phyloP scores from a whole-genome alignment of 208 protist species.

The Leishmania tarentolae region DNA sequence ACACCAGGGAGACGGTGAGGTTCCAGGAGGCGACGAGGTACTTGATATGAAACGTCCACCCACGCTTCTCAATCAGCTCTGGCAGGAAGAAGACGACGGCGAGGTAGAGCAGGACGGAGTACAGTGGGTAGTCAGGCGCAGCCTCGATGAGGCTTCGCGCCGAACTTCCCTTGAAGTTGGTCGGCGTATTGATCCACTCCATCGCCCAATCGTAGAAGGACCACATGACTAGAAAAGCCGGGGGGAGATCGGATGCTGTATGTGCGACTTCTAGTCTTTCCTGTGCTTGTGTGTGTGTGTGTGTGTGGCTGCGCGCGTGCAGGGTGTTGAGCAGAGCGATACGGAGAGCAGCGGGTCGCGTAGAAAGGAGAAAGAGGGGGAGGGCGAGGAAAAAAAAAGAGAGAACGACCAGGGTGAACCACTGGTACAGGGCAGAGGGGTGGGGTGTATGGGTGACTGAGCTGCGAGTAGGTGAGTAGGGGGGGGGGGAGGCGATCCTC shows the following conservation, averaged over 20 bases:
- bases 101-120: slow-evolving; percentile 47
- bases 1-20: slow-evolving; percentile 71
- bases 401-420: background rate
- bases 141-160: slow-evolving; percentile 40
- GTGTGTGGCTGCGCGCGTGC: background rate
- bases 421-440: background rate
- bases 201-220: slow-evolving; percentile 7
- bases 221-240: background rate
- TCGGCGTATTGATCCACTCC: slow-evolving; percentile 27
- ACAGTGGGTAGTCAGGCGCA: slow-evolving; percentile 43
- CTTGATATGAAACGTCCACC: slow-evolving; percentile 32
- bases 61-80: slow-evolving; percentile 57
- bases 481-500: background rate
- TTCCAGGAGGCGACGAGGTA: slow-evolving; percentile 68
- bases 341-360: background rate
- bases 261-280: background rate
- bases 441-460: background rate
- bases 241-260: background rate
- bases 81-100: slow-evolving; percentile 56
- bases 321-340: background rate
- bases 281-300: background rate
- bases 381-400: background rate
- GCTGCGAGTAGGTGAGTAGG: background rate
- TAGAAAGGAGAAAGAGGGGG: background rate
- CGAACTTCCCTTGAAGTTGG: slow-evolving; percentile 41